phyloP scores from a whole-genome alignment of 495 filamentous ascomycete species.

The Darksidea phi region DNA sequence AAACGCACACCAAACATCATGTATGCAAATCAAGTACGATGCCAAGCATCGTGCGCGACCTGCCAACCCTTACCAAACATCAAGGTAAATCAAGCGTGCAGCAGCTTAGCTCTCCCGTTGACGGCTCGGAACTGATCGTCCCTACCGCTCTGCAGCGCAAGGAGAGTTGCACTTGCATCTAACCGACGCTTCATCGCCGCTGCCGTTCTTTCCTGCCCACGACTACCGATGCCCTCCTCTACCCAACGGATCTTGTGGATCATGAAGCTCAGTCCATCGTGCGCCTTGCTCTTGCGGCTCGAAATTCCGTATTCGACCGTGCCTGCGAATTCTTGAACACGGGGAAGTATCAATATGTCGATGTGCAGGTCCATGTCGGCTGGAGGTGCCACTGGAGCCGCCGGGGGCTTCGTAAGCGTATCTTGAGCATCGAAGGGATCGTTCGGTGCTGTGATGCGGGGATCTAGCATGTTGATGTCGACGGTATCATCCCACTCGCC shows the following conservation, averaged over 20 bases:
- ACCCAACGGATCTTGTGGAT: constrained; percentile 76
- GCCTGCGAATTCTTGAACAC: constrained; percentile 70
- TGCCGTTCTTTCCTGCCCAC: constrained; percentile 64
- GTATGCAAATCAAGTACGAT: neutral
- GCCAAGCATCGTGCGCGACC: neutral
- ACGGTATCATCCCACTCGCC: constrained; percentile 83
- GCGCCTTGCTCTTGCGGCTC: constrained; percentile 71
- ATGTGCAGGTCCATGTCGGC: constrained; percentile 76
- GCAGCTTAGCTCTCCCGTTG: constrained; percentile 28
- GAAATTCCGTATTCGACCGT: constrained; percentile 74
- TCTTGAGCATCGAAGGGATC: constrained; percentile 37
- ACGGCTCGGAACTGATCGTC: constrained; percentile 19
- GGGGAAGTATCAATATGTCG: constrained; percentile 76
- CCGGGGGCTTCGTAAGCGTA: constrained; percentile 47
- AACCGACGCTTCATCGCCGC: constrained; percentile 63
- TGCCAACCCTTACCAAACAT: neutral
- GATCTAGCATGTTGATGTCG: constrained; percentile 63
- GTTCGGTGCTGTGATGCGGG: constrained; percentile 52
- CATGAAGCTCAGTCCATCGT: constrained; percentile 90
- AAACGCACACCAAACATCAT: neutral
- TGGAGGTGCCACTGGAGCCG: constrained; percentile 54
- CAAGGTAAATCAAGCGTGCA: constrained; percentile 29
- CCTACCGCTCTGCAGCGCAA: constrained; percentile 27
- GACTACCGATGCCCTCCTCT: constrained; percentile 62
- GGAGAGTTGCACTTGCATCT: constrained; percentile 31